These are phyloP conservation scores for Cynara cardunculus DNA, from an alignment of 129 eudicot species.

Conservation along the genomic window DNA sequence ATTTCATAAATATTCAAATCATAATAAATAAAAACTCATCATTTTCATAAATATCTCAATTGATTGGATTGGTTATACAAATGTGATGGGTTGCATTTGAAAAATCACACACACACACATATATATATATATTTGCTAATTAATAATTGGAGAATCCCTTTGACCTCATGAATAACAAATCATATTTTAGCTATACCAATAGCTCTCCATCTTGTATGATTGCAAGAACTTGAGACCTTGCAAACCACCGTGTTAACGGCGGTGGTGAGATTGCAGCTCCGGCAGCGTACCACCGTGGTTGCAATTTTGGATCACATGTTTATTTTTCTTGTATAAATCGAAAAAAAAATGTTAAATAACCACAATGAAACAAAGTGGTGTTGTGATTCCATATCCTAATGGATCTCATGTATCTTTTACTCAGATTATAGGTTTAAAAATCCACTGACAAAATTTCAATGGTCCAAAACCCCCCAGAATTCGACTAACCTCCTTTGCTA, in stretches of 20 bases:
- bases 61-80: too few relatives aligned
- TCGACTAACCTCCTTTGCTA: constrained; percentile 8
- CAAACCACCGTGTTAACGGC: not conserved
- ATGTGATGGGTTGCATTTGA: too few relatives aligned
- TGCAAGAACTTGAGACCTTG: not conserved
- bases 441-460: constrained; percentile 12
- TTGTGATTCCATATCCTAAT: constrained; percentile 6
- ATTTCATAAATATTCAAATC: too few relatives aligned
- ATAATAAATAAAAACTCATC: too few relatives aligned
- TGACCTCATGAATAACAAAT: not conserved
- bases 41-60: too few relatives aligned
- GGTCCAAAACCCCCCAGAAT: constrained; percentile 10
- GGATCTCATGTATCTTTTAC: constrained; percentile 22
- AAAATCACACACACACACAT: too few relatives aligned
- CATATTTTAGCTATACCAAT: not conserved
- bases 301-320: not conserved
- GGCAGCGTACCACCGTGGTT: not conserved
- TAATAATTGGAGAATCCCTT: not conserved
- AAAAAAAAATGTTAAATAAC: not conserved
- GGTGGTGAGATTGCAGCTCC: not conserved
- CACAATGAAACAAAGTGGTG: not conserved
- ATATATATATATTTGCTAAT: not conserved
- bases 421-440: constrained; percentile 20
- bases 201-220: not conserved
- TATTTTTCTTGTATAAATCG: not conserved